These are phyloP conservation scores for Galerina marginata DNA, from an alignment of 768 basidiomycete species.

Conservation along the genomic window DNA sequence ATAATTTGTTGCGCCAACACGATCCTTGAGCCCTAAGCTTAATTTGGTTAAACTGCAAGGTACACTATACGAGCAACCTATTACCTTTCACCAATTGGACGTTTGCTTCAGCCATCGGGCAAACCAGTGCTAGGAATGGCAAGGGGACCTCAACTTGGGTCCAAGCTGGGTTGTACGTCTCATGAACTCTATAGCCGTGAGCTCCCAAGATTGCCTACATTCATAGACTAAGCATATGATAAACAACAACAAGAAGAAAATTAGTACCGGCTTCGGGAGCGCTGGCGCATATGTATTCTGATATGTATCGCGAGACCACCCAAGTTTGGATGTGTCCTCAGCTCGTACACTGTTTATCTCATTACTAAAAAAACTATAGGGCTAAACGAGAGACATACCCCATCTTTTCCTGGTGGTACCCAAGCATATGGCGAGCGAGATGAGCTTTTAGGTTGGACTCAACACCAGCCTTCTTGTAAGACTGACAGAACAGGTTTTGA, in stretches of 20 bases:
- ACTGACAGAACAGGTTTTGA: not conserved
- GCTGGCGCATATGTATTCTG: conserved; percentile 28
- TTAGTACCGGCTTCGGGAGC: conserved; percentile 25
- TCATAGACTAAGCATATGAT: not conserved
- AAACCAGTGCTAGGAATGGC: not conserved
- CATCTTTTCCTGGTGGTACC: not conserved
- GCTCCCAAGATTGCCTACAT: conserved; percentile 15
- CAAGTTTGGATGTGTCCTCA: not conserved
- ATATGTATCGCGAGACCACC: conserved; percentile 29
- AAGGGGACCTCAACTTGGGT: conserved; percentile 5
- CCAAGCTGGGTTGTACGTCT: conserved; percentile 8
- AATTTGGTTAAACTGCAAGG: not conserved
- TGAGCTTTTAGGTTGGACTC: not conserved
- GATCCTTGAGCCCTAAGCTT: not conserved
- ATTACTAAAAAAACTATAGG: no score
- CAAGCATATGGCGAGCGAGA: not conserved
- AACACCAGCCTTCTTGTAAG: not conserved
- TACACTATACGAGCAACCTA: no score
- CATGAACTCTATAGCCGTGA: conserved; percentile 12
- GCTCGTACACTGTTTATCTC: no score
- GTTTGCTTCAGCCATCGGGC: not conserved
- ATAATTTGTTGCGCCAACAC: not conserved
- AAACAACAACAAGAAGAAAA: not conserved
- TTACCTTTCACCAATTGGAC: not conserved
- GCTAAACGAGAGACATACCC: not conserved